Evolutionary conservation across 306 rosid genomes (phyloP).

Genomic region (Hippophae gyantsensis): DNA sequence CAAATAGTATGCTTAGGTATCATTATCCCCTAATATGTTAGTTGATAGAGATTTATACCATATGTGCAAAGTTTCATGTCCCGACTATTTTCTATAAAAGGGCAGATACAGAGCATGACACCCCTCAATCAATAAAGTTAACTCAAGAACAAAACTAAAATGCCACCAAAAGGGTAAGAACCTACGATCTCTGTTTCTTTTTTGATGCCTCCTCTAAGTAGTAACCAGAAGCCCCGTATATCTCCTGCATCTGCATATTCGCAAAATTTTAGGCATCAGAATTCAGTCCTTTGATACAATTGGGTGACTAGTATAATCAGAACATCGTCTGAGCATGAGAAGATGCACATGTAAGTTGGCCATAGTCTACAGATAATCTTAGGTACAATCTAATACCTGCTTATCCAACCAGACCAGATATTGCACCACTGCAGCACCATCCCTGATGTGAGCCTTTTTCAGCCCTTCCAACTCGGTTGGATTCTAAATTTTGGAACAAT

Average conservation of each 20-base stretch:
- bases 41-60: too few species aligned
- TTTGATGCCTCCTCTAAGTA: constrained; percentile 40
- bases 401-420: constrained; percentile 90
- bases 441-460: constrained; percentile 69
- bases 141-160: background rate
- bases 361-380: too few species aligned
- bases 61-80: too few species aligned
- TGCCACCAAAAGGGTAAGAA: constrained; percentile 3
- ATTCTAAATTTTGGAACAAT: constrained; percentile 40
- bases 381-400: constrained; percentile 33
- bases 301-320: too few species aligned
- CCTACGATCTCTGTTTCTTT: constrained; percentile 52
- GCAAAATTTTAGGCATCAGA: constrained; percentile 22
- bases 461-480: constrained; percentile 83
- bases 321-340: too few species aligned
- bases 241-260: constrained; percentile 73
- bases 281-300: too few species aligned
- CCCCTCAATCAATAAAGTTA: background rate
- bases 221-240: constrained; percentile 89
- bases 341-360: too few species aligned
- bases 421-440: constrained; percentile 94
- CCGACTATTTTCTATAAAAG: too few species aligned
- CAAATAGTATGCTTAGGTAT: too few species aligned
- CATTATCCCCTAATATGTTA: too few species aligned
- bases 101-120: background rate